Evolutionary conservation across 371 early-diverging fungal genomes (phyloP).

Genomic region (Fennellomyces sp.): DNA sequence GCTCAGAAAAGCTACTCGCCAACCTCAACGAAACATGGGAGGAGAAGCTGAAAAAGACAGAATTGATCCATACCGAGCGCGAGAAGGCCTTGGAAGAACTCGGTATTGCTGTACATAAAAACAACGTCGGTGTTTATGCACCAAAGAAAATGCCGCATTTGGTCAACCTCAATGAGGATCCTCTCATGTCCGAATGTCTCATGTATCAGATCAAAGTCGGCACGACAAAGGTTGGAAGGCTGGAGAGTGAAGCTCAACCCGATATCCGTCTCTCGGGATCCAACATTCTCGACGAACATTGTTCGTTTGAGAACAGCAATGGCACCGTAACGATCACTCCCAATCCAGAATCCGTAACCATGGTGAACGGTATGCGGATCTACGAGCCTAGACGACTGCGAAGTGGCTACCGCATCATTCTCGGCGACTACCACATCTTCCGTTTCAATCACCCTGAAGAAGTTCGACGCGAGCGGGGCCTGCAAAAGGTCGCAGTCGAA

Average conservation of each 20-base stretch:
- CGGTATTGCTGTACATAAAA: conserved; percentile 78
- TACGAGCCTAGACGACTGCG: conserved; percentile 61
- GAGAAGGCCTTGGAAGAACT: conserved; percentile 80
- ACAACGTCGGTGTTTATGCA: conserved; percentile 78
- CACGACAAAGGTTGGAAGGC: conserved; percentile 70
- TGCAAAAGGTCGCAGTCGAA: conserved; percentile 24
- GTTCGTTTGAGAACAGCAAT: conserved; percentile 72
- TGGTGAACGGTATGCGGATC: conserved; percentile 82
- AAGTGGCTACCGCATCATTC: conserved; percentile 81
- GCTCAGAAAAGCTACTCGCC: conserved; percentile 86
- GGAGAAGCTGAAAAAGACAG: conserved; percentile 78
- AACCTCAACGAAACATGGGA: conserved; percentile 88
- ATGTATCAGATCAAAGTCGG: conserved; percentile 87
- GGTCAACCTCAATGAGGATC: conserved; percentile 91
- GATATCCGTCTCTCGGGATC: conserved; percentile 79
- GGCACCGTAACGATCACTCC: conserved; percentile 74
- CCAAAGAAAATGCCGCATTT: conserved; percentile 87
- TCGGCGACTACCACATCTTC: conserved; percentile 85
- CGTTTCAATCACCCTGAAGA: conserved; percentile 88
- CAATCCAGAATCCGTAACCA: conserved; percentile 54
- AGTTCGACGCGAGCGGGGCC: conserved; percentile 71
- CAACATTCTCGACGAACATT: conserved; percentile 74
- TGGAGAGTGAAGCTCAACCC: conserved; percentile 37
- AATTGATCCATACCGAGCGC: conserved; percentile 73
- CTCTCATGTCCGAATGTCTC: conserved; percentile 88